phyloP scores from a whole-genome alignment of 495 filamentous ascomycete genomes.

The Penicillium soppii region DNA sequence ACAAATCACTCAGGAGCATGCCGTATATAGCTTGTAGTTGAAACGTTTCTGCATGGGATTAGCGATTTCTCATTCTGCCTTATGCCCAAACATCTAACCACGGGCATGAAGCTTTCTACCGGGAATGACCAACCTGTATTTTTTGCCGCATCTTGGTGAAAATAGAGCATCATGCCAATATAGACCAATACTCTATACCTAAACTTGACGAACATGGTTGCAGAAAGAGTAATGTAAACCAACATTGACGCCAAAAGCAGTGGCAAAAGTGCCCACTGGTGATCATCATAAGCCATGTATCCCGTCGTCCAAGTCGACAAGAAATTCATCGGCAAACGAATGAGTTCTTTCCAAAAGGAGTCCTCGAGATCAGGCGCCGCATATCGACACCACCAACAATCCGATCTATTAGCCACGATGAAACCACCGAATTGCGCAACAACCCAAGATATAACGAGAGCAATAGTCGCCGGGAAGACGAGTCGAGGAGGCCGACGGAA shows the following conservation, averaged over 20 bases:
- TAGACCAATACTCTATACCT: slow-evolving; percentile 56
- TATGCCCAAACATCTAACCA: background rate
- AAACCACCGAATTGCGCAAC: slow-evolving; percentile 61
- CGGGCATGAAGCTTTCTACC: background rate
- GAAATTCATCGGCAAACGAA: slow-evolving; percentile 49
- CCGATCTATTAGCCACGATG: slow-evolving; percentile 52
- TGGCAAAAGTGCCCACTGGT: slow-evolving; percentile 66
- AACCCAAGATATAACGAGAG: slow-evolving; percentile 60
- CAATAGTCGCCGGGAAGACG: slow-evolving; percentile 60
- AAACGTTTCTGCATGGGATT: slow-evolving; percentile 34
- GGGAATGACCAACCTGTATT: slow-evolving; percentile 25
- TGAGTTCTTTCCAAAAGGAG: slow-evolving; percentile 36
- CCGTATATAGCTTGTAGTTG: slow-evolving; percentile 65
- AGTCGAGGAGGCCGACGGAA: slow-evolving; percentile 64
- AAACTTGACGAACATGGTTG: slow-evolving; percentile 57
- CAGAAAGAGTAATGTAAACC: slow-evolving; percentile 57
- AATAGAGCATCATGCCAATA: slow-evolving; percentile 53
- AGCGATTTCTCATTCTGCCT: background rate
- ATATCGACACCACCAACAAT: slow-evolving; percentile 62
- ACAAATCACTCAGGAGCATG: slow-evolving; percentile 61
- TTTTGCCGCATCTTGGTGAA: slow-evolving; percentile 44
- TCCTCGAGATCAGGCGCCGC: slow-evolving; percentile 48
- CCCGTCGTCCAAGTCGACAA: slow-evolving; percentile 61
- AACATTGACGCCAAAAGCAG: slow-evolving; percentile 61
- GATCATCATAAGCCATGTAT: slow-evolving; percentile 61